Conservation (phyloP, 179 eudicot species). For the Nepenthes alata region DNA sequence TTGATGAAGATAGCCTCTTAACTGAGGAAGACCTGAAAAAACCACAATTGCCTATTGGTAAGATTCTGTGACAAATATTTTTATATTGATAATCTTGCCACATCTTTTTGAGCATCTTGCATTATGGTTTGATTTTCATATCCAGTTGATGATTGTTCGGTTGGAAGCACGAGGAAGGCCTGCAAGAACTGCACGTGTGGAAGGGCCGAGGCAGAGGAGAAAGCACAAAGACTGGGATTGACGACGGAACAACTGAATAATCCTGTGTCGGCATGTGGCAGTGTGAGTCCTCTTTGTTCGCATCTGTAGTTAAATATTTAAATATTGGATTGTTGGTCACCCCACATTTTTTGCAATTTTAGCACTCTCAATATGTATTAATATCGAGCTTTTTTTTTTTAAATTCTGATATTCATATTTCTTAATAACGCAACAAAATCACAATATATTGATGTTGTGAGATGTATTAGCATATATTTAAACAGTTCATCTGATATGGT, state of each 20-base stretch:
- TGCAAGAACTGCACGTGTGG: slow-evolving; percentile 96
- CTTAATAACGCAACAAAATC: too few species aligned
- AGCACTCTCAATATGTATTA: too few species aligned
- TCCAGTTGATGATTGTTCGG: slow-evolving; percentile 81
- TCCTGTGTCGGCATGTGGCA: slow-evolving; percentile 89
- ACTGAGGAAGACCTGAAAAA: slow-evolving; percentile 87
- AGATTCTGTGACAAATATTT: slow-evolving; percentile 2
- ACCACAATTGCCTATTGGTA: slow-evolving; percentile 60
- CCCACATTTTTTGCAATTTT: too few species aligned
- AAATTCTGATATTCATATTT: too few species aligned
- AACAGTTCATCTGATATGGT: too few species aligned
- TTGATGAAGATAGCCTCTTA: slow-evolving; percentile 87
- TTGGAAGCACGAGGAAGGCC: slow-evolving; percentile 76
- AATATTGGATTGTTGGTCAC: too few species aligned
- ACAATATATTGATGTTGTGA: too few species aligned
- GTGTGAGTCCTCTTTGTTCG: slow-evolving; percentile 26
- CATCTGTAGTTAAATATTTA: too few species aligned
- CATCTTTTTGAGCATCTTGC: background rate
- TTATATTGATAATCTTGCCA: background rate
- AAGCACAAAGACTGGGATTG: slow-evolving; percentile 58
- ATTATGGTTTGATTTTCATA: slow-evolving; percentile 4
- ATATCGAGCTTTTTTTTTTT: too few species aligned
- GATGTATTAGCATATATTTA: too few species aligned
- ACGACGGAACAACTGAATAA: slow-evolving; percentile 66
- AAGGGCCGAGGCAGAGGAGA: slow-evolving; percentile 86